A percentile compares a stretch with the other conserved stretches of the same genome.
Conservation (phyloP, 2,329 filamentous ascomycete genomes). For the Fusarium sp. region DNA sequence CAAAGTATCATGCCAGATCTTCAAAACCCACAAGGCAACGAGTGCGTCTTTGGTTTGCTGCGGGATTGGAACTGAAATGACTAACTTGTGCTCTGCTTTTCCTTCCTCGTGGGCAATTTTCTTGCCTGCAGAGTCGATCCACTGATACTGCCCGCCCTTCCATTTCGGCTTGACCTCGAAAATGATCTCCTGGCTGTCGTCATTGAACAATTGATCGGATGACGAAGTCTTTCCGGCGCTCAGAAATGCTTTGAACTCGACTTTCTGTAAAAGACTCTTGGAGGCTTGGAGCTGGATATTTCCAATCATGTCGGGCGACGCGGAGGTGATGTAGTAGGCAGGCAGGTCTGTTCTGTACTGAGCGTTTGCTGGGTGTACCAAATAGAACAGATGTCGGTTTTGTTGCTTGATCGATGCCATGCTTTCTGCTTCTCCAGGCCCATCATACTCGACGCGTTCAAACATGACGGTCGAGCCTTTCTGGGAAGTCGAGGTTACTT, state of each 20-base stretch:
- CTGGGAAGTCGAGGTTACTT: constrained; percentile 4
- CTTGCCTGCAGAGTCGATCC: not conserved
- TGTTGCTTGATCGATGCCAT: not conserved
- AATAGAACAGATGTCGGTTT: constrained; percentile 20
- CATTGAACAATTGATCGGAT: constrained; percentile 7
- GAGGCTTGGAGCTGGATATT: constrained; percentile 11
- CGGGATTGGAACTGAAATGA: not conserved
- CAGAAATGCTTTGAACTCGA: constrained; percentile 11
- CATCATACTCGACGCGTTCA: constrained; percentile 14
- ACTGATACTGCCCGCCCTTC: constrained; percentile 23
- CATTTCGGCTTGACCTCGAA: constrained; percentile 16
- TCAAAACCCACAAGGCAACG: constrained; percentile 23
- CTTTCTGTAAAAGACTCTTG: fast-evolving
- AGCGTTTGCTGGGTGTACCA: constrained; percentile 4
- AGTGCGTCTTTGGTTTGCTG: constrained; percentile 5
- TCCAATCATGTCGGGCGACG: constrained; percentile 8
- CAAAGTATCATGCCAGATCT: constrained; percentile 21
- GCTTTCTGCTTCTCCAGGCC: not conserved
- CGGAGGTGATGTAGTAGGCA: constrained; percentile 27
- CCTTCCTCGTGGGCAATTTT: constrained; percentile 7
- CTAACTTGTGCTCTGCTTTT: not conserved
- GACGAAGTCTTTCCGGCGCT: constrained; percentile 15
- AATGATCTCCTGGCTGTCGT: not conserved
- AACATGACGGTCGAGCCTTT: constrained; percentile 18
- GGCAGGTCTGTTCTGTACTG: not conserved